phyloP scores from a whole-genome alignment of 306 rosid species.

The Quercus berberidifolia region DNA sequence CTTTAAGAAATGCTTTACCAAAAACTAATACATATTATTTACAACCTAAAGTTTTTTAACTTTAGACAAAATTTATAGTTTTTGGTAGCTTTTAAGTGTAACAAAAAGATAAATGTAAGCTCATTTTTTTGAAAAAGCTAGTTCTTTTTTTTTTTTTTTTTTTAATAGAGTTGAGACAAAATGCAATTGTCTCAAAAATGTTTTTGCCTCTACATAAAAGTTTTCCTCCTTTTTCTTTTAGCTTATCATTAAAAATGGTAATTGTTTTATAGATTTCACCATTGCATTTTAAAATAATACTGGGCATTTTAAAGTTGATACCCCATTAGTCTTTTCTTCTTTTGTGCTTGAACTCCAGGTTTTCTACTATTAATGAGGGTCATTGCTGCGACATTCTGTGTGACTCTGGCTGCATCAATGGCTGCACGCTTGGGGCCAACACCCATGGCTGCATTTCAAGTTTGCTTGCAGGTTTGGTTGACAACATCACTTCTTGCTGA shows the following conservation, averaged over 20 bases:
- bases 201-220: not conserved
- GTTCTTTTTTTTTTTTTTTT: no score
- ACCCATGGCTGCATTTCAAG: constrained; percentile 97
- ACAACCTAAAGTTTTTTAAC: not conserved
- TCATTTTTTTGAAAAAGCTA: no score
- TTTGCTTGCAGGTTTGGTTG: constrained; percentile 94
- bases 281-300: not conserved
- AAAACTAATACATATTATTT: not conserved
- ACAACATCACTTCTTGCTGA: constrained; percentile 92
- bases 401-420: constrained; percentile 85
- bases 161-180: not conserved
- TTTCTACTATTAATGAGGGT: constrained; percentile 84
- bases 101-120: no score
- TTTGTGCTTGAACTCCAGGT: constrained; percentile 48
- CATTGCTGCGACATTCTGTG: constrained; percentile 91
- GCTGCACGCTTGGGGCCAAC: constrained; percentile 88
- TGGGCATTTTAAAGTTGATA: constrained; percentile 4
- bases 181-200: not conserved
- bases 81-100: no score
- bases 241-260: not conserved
- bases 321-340: constrained; percentile 12
- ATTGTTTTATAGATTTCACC: not conserved
- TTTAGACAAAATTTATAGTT: not conserved
- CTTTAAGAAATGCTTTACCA: constrained; percentile 3
- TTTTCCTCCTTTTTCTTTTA: not conserved